A percentile compares a stretch with the other conserved stretches of the same genome.
Conservation (phyloP, 768 basidiomycete species). For the Exidia glandulosa region DNA sequence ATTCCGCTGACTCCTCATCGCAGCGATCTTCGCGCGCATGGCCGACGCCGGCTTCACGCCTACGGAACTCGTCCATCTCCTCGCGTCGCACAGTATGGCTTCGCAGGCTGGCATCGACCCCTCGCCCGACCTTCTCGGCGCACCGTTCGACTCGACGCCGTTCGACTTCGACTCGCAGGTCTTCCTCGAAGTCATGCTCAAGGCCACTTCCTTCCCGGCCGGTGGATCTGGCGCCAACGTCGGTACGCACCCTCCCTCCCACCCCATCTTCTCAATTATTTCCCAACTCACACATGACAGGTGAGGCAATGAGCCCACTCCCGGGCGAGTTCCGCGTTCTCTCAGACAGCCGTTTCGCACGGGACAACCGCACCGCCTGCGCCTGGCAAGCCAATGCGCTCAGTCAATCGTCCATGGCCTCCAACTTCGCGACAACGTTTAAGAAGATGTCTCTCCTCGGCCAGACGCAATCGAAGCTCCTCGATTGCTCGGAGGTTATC, state of each 20-base stretch:
- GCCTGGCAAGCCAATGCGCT: background rate
- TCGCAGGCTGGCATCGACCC: slow-evolving; percentile 4
- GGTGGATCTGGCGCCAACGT: slow-evolving; percentile 12
- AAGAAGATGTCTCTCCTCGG: background rate
- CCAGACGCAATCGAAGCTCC: background rate
- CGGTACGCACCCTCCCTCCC: background rate
- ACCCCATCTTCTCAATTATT: too few species aligned
- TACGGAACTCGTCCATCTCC: slow-evolving; percentile 13
- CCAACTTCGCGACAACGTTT: background rate
- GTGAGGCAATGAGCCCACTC: slow-evolving; percentile 14
- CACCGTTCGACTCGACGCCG: slow-evolving; percentile 23
- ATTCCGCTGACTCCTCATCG: too few species aligned
- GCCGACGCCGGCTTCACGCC: slow-evolving; percentile 11
- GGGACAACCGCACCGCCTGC: background rate
- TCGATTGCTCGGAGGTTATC: background rate
- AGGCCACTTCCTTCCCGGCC: slow-evolving; percentile 23
- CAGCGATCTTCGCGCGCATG: slow-evolving; percentile 14
- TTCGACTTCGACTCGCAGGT: slow-evolving; percentile 22
- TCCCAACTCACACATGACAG: slow-evolving; percentile 13
- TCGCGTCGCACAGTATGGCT: slow-evolving; percentile 17
- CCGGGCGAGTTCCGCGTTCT: background rate
- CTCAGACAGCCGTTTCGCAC: background rate
- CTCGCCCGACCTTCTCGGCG: slow-evolving; percentile 5
- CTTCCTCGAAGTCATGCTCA: slow-evolving; percentile 22
- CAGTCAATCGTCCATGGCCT: background rate